These are phyloP conservation scores for Cercospora sp. DNA, from an alignment of 2,329 filamentous ascomycete genomes.

Conservation along the genomic window DNA sequence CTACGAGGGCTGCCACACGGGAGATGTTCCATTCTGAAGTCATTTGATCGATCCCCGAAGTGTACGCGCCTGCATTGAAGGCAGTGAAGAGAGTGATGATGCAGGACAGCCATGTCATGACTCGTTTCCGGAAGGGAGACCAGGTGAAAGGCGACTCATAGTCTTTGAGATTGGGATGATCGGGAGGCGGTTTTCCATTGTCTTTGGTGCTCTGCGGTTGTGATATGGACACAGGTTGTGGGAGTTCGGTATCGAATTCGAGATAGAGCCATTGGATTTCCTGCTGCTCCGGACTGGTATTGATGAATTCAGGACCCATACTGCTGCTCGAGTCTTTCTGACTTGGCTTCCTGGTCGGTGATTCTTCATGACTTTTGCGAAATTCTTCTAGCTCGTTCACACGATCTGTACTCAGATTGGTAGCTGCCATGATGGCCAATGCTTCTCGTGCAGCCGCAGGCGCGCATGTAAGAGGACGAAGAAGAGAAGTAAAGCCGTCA, in stretches of 20 bases:
- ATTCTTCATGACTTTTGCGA: not conserved
- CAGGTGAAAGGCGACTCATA: constrained; percentile 73
- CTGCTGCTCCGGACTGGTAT: constrained; percentile 19
- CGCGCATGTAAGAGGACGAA: not conserved
- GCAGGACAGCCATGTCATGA: constrained; percentile 73
- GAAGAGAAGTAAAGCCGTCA: not conserved
- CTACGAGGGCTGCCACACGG: constrained; percentile 65
- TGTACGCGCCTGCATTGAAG: constrained; percentile 75
- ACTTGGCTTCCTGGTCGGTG: not conserved
- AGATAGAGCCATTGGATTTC: constrained; percentile 59
- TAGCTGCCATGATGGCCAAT: constrained; percentile 6
- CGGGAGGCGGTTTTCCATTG: constrained; percentile 47
- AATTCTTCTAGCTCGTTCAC: not conserved
- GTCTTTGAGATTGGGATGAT: constrained; percentile 63
- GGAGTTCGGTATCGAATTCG: constrained; percentile 61
- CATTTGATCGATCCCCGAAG: constrained; percentile 67
- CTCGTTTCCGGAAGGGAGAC: constrained; percentile 66
- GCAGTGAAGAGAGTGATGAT: constrained; percentile 74
- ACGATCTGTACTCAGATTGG: constrained; percentile 10
- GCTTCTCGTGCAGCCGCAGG: not conserved
- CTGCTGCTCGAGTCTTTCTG: constrained; percentile 26
- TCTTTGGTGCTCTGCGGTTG: constrained; percentile 25
- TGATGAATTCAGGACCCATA: not conserved
- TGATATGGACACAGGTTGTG: constrained; percentile 45
- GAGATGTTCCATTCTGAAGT: constrained; percentile 64